Conservation (phyloP, 805 yeast genomes). For the Kuraishia hungarica region DNA sequence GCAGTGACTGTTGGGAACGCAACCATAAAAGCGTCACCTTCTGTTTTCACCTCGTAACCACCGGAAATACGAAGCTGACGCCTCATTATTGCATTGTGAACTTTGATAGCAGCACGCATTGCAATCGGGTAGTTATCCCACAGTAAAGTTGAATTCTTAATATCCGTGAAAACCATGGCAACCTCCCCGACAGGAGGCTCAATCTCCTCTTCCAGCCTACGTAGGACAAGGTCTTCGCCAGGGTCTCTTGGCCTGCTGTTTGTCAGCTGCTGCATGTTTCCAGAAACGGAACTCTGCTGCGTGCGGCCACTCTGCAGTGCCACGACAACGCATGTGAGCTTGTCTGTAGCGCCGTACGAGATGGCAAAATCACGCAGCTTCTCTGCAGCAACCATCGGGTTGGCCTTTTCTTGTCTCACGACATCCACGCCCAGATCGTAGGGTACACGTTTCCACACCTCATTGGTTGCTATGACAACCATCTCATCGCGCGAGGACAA, state of each 20-base stretch:
- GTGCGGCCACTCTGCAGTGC: constrained; percentile 49
- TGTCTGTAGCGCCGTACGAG: constrained; percentile 80
- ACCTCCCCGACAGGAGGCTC: constrained; percentile 91
- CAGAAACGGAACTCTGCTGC: constrained; percentile 19
- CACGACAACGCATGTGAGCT: constrained; percentile 72
- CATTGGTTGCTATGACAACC: constrained; percentile 75
- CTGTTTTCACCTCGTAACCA: constrained; percentile 97
- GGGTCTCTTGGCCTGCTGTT: constrained; percentile 27
- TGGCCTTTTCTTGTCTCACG: constrained; percentile 69
- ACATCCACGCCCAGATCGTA: constrained; percentile 87
- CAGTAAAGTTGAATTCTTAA: constrained; percentile 82
- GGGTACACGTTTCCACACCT: constrained; percentile 78
- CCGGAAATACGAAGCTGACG: constrained; percentile 87
- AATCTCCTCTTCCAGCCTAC: constrained; percentile 83
- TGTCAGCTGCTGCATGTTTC: constrained; percentile 23
- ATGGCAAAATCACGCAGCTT: constrained; percentile 90
- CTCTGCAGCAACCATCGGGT: constrained; percentile 89
- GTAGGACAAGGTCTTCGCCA: constrained; percentile 62
- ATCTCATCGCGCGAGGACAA: constrained; percentile 71
- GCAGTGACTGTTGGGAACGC: constrained; percentile 89
- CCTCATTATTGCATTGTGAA: constrained; percentile 91
- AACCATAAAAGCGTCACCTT: constrained; percentile 98
- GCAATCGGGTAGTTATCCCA: constrained; percentile 94
- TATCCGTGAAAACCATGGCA: constrained; percentile 96
- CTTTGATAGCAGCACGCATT: constrained; percentile 94